Conservation (phyloP, 805 yeast genomes). For the Candida nonsorbophila region DNA sequence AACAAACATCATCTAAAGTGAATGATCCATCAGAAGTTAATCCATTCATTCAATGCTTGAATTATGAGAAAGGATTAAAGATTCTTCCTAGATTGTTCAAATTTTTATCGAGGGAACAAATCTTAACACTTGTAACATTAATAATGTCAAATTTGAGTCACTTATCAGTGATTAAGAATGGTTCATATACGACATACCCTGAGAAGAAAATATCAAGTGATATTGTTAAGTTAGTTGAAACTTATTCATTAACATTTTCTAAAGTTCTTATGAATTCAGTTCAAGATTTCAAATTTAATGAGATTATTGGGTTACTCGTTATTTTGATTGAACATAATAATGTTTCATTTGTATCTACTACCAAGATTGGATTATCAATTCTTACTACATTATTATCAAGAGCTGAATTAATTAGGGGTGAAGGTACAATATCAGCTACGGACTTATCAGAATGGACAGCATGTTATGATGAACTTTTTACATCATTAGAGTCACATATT, state of each 20-base stretch:
- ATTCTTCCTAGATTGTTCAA: slow-evolving; percentile 84
- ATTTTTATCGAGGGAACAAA: slow-evolving; percentile 70
- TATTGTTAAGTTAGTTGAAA: slow-evolving; percentile 57
- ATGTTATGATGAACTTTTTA: slow-evolving; percentile 78
- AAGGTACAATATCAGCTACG: slow-evolving; percentile 51
- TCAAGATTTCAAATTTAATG: slow-evolving; percentile 74
- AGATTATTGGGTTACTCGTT: slow-evolving; percentile 71
- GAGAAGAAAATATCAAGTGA: slow-evolving; percentile 48
- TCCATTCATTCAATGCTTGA: slow-evolving; percentile 78
- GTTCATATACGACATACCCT: slow-evolving; percentile 66
- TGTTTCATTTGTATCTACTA: slow-evolving; percentile 60
- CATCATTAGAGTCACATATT: slow-evolving; percentile 71
- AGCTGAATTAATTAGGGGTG: slow-evolving; percentile 88
- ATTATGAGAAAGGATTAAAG: slow-evolving; percentile 84
- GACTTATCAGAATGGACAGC: slow-evolving; percentile 68
- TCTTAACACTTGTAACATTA: slow-evolving; percentile 69
- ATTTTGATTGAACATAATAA: slow-evolving; percentile 67
- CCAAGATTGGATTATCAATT: slow-evolving; percentile 79
- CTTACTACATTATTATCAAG: slow-evolving; percentile 88
- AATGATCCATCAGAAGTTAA: slow-evolving; percentile 46
- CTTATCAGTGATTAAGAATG: slow-evolving; percentile 69
- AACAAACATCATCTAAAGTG: slow-evolving; percentile 51
- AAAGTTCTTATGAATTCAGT: slow-evolving; percentile 80
- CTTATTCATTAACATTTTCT: slow-evolving; percentile 74
- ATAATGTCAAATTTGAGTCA: slow-evolving; percentile 77